A percentile compares a stretch with the other conserved stretches of the same genome.
Evolutionary conservation across 2,329 filamentous ascomycete species (phyloP).

Genomic region (Chrysoporthe puriensis): DNA sequence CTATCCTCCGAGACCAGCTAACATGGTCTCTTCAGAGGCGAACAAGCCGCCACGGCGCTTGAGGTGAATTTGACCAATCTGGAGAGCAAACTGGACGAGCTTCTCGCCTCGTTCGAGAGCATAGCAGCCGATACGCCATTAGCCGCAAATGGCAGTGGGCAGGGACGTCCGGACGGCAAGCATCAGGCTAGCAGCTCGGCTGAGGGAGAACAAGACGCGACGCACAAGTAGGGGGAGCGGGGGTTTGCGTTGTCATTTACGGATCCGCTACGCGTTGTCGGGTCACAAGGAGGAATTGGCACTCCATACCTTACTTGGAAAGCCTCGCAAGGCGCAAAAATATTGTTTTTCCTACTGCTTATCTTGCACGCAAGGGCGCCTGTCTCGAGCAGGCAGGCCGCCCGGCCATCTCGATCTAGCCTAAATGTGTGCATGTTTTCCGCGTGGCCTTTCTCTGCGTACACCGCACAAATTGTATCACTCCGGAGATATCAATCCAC

Average conservation of each 20-base stretch:
- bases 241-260: background rate
- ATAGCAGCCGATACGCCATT: background rate
- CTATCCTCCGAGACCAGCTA: background rate
- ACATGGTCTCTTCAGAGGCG: conserved; percentile 47
- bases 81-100: conserved; percentile 58
- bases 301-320: background rate
- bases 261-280: background rate
- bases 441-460: background rate
- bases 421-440: background rate
- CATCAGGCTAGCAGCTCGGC: background rate
- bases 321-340: background rate
- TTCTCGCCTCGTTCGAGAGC: conserved; percentile 54
- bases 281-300: too few species aligned
- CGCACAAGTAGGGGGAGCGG: conserved; percentile 5
- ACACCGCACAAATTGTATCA: background rate
- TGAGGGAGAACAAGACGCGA: background rate
- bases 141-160: conserved; percentile 9
- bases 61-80: conserved; percentile 56
- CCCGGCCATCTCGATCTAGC: background rate
- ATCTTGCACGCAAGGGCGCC: background rate
- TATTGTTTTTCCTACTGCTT: background rate
- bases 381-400: background rate
- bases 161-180: background rate
- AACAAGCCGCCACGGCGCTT: conserved; percentile 56
- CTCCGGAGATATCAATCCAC: background rate